Base-by-base conservation (phyloP, 2,329 filamentous ascomycete species). In the Cyanodermella asteris region DNA sequence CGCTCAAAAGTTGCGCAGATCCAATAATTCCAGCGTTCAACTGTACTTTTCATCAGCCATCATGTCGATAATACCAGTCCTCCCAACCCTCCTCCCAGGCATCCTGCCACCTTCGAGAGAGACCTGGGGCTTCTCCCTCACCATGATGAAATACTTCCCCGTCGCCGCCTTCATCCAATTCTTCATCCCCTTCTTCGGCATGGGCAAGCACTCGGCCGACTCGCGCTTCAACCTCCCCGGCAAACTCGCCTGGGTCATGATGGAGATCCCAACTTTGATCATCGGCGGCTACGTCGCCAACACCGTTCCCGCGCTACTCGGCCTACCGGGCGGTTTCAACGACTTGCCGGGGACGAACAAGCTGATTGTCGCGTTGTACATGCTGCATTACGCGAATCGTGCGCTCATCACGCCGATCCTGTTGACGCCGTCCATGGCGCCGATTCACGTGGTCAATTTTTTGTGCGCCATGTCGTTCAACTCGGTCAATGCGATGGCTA, bases 401-500 rank as follows among this genome's bases (percentile, higher is more conserved):
- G 82, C 87, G 7, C 48, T 94, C 28, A 50, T 91, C 32, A 74
- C 70, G 28, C 84, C 87, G 3, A 53, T 90, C 29, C 58, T 84
- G 34, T 52, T 67, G 19, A 78, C 84, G 34, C 84, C 84, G 0
- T 81, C 72, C 55, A 93, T 97, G 74, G 80, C 81, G 4, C 84
- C 84, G 6, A 76, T 91, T 36, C 76, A 91, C 47, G 43, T 64
- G 3, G 27, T 66, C 15, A 61, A 93, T 34, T 72, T 72, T 55
- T 6, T 53, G 24, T 48, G 55, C 13, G 87, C 72, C 4, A 34
- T 72, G 19, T 19, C 42, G 13, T 94, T 91, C 54, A 87, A 97
- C 46, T 41, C 90, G 34, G 45, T 63, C 44, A 97, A 94, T 46
- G 80, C 69, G 0, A 64, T 69, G 16, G 73, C 64, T 34, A 56